Percentiles rank a stretch among this genome's conserved stretches.
These are phyloP conservation scores for Trichoderma endophyticum DNA, from an alignment of 2,329 filamentous ascomycete genomes.

Conservation along the genomic window DNA sequence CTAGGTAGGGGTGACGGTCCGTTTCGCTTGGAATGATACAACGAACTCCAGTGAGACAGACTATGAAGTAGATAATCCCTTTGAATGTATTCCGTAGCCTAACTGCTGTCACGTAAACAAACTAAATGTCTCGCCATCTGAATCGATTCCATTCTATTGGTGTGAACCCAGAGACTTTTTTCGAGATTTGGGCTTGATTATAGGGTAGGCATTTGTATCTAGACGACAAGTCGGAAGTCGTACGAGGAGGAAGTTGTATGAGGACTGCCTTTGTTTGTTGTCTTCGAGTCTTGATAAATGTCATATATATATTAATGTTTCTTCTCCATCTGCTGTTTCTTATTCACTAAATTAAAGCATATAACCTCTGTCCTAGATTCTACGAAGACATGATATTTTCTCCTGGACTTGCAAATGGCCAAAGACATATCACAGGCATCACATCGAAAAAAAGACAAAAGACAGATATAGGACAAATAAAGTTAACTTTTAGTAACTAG, in stretches of 20 bases:
- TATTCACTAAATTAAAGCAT: not conserved
- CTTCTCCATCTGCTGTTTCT: not conserved
- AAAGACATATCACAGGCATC: not conserved
- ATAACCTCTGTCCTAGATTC: not conserved
- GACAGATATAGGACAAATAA: not conserved
- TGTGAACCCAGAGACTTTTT: not conserved
- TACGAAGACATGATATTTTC: rapidly evolving
- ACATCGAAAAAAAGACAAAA: not conserved
- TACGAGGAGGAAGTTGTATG: not conserved
- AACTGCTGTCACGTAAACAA: not conserved
- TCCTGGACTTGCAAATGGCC: not conserved
- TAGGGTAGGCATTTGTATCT: not conserved
- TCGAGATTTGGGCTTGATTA: not conserved
- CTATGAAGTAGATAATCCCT: not conserved
- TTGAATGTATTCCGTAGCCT: not conserved
- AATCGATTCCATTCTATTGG: not conserved
- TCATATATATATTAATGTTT: not conserved
- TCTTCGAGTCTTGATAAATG: not conserved
- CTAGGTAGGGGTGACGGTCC: not conserved
- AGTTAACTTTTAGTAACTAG: not conserved
- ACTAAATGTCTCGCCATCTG: not conserved
- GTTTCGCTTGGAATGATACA: not conserved
- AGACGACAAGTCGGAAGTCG: not conserved
- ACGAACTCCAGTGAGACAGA: not conserved
- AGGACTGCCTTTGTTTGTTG: not conserved